Base-by-base conservation (phyloP, 129 eudicot species). In the Solidago caesia region DNA sequence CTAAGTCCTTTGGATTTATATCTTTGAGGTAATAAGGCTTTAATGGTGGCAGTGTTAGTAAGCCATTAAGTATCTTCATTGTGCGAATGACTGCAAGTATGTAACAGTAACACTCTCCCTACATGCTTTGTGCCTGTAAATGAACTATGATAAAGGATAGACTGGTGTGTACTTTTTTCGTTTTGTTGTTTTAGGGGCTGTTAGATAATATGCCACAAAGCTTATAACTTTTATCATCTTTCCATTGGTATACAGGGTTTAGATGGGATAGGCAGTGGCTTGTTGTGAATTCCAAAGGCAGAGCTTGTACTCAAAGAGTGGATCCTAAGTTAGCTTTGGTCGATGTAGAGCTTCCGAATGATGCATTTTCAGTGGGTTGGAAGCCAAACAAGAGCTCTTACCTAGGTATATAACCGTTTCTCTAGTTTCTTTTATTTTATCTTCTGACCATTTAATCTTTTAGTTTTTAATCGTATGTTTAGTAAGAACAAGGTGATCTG, bases 181-280 rank as follows among this genome's bases (percentile, higher is more conserved):
- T 53, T 53, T 53, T 14, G 57, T 51, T n/a, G 5, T 52, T 52
- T 52, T 10, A 5, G 6, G 46, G 2, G 39, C 2, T 29, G 39
- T 29, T 13, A 49, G 44, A 14, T 46, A 26, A 25, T 62, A 12
- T 13, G 66, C 4, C 63, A 52, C 6, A 11, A 53, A 45, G 6
- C 51, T 79, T 44, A 27, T 10, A 67, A 47, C 46, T 53, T 72
- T 12, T 15, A 41, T 66, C 43, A 42, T 26, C 42, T n/a, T n/a
- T 78, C 45, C 75, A 39, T 41, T 44, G 71, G 3, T 29, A 77
- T 68, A 29, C 80, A 92, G 98, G 96, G n/a, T 92, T 92, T 60
- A 80, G 87, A 52, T 89, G 96, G 98, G 98, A 92, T 81, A 77
- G 98, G 44, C 92, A 84, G 52, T 92, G 98, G 98, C 52, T 89